phyloP scores from a whole-genome alignment of 2,329 filamentous ascomycete species.

The Helotiales sp. region DNA sequence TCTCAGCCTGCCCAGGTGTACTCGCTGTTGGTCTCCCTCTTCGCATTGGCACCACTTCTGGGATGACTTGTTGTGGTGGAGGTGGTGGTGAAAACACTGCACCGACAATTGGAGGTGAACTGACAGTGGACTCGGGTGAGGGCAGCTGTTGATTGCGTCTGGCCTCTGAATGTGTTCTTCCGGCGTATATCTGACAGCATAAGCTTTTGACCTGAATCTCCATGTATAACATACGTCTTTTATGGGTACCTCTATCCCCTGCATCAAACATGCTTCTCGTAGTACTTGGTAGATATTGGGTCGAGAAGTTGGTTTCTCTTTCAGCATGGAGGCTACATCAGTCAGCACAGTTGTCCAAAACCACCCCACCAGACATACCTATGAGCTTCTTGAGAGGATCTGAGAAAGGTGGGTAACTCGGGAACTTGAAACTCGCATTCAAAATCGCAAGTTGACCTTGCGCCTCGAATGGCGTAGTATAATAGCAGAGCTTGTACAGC shows the following conservation, averaged over 20 bases:
- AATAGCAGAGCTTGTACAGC: slow-evolving; percentile 97
- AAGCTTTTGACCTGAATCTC: slow-evolving; percentile 6
- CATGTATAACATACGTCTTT: slow-evolving; percentile 69
- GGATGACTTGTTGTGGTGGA: slow-evolving; percentile 71
- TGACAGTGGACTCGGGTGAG: slow-evolving; percentile 49
- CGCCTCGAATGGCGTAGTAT: slow-evolving; percentile 97
- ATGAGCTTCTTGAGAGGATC: slow-evolving; percentile 88
- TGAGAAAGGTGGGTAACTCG: slow-evolving; percentile 84
- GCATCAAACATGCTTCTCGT: slow-evolving; percentile 83
- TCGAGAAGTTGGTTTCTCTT: slow-evolving; percentile 71
- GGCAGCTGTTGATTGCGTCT: slow-evolving; percentile 60
- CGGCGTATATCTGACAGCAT: slow-evolving; percentile 66
- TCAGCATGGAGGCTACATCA: slow-evolving; percentile 77
- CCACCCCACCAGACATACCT: slow-evolving; percentile 52
- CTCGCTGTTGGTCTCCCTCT: slow-evolving; percentile 71
- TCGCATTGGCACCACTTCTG: slow-evolving; percentile 92
- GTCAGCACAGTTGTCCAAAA: slow-evolving; percentile 15
- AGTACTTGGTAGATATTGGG: slow-evolving; percentile 96
- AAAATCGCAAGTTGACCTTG: slow-evolving; percentile 96
- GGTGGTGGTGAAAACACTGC: slow-evolving; percentile 78
- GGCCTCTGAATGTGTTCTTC: slow-evolving; percentile 63
- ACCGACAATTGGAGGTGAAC: slow-evolving; percentile 64
- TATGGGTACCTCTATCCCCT: slow-evolving; percentile 81
- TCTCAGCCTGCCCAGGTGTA: slow-evolving; percentile 45
- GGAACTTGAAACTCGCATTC: slow-evolving; percentile 92